Evolutionary conservation across 345 rosid species (phyloP), one percentile per base, ranked within the genome.

Genomic region (Brassica nigra): DNA sequence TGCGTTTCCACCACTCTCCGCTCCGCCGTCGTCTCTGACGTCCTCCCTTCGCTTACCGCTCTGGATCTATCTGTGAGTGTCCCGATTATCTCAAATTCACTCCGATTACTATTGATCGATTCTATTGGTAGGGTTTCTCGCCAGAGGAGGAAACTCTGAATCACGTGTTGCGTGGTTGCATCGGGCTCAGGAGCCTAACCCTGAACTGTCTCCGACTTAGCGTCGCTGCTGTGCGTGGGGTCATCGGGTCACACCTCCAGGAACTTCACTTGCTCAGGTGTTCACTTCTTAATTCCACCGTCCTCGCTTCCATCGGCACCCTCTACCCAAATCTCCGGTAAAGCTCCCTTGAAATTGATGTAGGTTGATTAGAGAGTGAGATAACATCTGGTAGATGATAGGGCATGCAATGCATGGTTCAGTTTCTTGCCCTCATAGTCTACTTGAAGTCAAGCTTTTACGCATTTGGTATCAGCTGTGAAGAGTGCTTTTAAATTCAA

Each of bases 281-380:
- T 71, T 79, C 89, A 9, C 66, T 20, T 9, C 36, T 89, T 57
- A 61, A 83, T 2, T 82, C 75, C 74, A 68, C 52, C n/a, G 73
- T 84, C 6, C 84, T 89, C n/a, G 30, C 66, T 81, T 84, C 77
- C 39, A 78, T 91, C 14, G 89, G 81, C 3, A 14, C 8, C 5
- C 79, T 67, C 34, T 91, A 93, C 83, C 85, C 88, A 42, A 76
- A 87, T 74, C 83, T 91, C 81, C 89, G 95, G 91, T 89, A 65
- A 23, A 30, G 0, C 74, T 47, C 33, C 36, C 64, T n/a, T 62
- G 15, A 37, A 10, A 6, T 12, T 28, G 23, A n/a, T 18, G 36
- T 42, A 37, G 12, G 9, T 36, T 44, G 54, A 11, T 11, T 44
- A 47, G 55, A 36, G 39, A 30, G 33, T 3, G 33, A 30, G 33